Evolutionary conservation across 805 yeast species (phyloP).

Genomic region (Candida coquimbonensis): DNA sequence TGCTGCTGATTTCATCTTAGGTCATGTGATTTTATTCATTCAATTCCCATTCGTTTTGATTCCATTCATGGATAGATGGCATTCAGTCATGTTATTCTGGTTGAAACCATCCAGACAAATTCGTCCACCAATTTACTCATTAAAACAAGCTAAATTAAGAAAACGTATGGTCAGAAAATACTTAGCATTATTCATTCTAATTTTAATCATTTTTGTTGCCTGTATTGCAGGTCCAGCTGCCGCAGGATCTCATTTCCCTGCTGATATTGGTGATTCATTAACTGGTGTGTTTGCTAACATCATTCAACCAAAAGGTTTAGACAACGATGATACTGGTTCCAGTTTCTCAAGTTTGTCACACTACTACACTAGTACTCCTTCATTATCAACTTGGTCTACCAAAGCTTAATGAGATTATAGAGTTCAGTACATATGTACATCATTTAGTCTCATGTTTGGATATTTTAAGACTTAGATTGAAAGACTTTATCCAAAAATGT

Average conservation of each 20-base stretch:
- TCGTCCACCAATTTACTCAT: conserved; percentile 94
- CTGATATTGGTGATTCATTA: conserved; percentile 23
- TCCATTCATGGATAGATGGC: conserved; percentile 95
- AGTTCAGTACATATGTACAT: conserved; percentile 3
- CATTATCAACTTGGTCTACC: conserved; percentile 49
- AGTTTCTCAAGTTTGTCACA: conserved; percentile 27
- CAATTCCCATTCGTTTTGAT: conserved; percentile 82
- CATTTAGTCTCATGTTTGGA: not conserved
- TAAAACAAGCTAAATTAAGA: conserved; percentile 93
- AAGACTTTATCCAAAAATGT: not conserved
- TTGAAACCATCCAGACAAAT: conserved; percentile 94
- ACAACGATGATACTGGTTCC: conserved; percentile 78
- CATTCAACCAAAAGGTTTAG: conserved; percentile 81
- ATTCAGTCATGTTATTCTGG: conserved; percentile 98
- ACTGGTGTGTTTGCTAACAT: conserved; percentile 53
- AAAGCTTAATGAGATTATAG: conserved; percentile 27
- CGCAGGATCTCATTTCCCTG: conserved; percentile 53
- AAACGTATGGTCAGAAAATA: conserved; percentile 97
- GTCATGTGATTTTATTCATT: conserved; percentile 79
- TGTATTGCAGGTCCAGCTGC: conserved; percentile 89
- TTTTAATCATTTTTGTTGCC: conserved; percentile 64
- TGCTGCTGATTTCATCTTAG: conserved; percentile 93
- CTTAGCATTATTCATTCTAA: conserved; percentile 67
- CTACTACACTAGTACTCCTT: conserved; percentile 45
- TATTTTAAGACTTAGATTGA: not conserved